Evolutionary conservation across 2,329 filamentous ascomycete species (phyloP).

Genomic region (Botryotinia narcissicola): DNA sequence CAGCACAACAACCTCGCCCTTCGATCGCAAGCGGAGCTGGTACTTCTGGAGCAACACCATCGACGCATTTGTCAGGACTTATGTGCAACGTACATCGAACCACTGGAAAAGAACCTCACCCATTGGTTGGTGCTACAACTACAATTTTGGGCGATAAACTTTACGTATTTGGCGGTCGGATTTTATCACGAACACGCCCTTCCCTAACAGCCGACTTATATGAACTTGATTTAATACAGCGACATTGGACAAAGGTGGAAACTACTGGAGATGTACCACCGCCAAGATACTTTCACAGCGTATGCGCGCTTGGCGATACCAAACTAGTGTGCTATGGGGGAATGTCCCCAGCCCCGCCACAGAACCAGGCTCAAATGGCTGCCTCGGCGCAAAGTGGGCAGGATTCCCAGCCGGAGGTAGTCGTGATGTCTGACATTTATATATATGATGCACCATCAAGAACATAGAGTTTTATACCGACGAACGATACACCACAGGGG

Average conservation of each 20-base stretch:
- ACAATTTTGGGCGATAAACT: conserved; percentile 93
- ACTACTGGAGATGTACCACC: conserved; percentile 81
- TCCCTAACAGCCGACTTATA: conserved; percentile 87
- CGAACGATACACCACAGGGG: conserved; percentile 82
- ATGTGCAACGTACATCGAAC: conserved; percentile 78
- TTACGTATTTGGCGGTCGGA: conserved; percentile 91
- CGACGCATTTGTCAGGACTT: conserved; percentile 60
- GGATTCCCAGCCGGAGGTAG: conserved; percentile 78
- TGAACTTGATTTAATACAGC: conserved; percentile 83
- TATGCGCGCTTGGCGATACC: conserved; percentile 88
- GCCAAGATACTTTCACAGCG: conserved; percentile 94
- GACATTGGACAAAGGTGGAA: conserved; percentile 92
- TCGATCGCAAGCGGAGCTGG: conserved; percentile 40
- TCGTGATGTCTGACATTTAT: conserved; percentile 97
- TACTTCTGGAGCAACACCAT: conserved; percentile 44
- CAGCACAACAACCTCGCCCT: conserved; percentile 46
- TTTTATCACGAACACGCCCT: conserved; percentile 79
- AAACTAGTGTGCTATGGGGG: conserved; percentile 98
- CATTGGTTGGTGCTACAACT: conserved; percentile 90
- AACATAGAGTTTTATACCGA: conserved; percentile 81
- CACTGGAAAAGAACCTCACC: conserved; percentile 85
- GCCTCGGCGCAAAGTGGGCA: conserved; percentile 45
- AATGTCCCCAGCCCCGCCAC: conserved; percentile 74
- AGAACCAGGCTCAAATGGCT: conserved; percentile 45
- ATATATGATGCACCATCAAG: conserved; percentile 84